These are phyloP conservation scores for Aspergillus bertholletiae DNA, from an alignment of 495 filamentous ascomycete genomes.

Conservation along the genomic window DNA sequence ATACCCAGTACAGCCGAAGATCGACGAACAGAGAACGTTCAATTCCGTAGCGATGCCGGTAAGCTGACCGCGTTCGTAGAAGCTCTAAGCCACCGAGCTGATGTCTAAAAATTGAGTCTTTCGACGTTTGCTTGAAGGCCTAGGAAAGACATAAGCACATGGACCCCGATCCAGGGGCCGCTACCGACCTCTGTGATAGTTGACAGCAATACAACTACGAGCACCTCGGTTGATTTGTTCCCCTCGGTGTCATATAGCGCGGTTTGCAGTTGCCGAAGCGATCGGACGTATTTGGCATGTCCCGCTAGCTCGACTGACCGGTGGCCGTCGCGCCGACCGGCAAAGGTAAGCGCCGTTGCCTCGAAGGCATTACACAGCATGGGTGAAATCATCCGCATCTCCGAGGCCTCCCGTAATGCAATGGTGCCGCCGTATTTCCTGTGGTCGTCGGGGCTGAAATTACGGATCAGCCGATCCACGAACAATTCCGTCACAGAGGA, in stretches of 20 bases:
- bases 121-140: slow-evolving; percentile 26
- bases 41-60: slow-evolving; percentile 23
- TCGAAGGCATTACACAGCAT: slow-evolving; percentile 22
- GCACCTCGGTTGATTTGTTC: slow-evolving; percentile 20
- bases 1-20: slow-evolving; percentile 26
- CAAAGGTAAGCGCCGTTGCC: slow-evolving; percentile 22
- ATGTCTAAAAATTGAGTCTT: slow-evolving; percentile 20
- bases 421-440: slow-evolving; percentile 15
- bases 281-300: slow-evolving; percentile 15
- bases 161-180: background rate
- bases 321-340: slow-evolving; percentile 17
- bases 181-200: slow-evolving; percentile 23
- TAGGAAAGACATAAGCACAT: slow-evolving; percentile 1
- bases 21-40: slow-evolving; percentile 27
- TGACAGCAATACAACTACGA: slow-evolving; percentile 19
- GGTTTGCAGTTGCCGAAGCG: slow-evolving; percentile 15
- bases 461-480: slow-evolving; percentile 20
- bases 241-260: slow-evolving; percentile 15
- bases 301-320: slow-evolving; percentile 17
- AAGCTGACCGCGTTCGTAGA: slow-evolving; percentile 18
- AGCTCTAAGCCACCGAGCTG: slow-evolving; percentile 24
- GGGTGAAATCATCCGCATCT: slow-evolving; percentile 22
- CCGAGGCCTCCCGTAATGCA: slow-evolving; percentile 18
- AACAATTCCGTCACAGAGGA: slow-evolving; percentile 16
- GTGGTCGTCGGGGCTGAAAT: slow-evolving; percentile 19